Percentiles rank a stretch among this genome's conserved stretches.
Conservation (phyloP, 2,329 filamentous ascomycete species). For the Ampelomyces quisqualis region DNA sequence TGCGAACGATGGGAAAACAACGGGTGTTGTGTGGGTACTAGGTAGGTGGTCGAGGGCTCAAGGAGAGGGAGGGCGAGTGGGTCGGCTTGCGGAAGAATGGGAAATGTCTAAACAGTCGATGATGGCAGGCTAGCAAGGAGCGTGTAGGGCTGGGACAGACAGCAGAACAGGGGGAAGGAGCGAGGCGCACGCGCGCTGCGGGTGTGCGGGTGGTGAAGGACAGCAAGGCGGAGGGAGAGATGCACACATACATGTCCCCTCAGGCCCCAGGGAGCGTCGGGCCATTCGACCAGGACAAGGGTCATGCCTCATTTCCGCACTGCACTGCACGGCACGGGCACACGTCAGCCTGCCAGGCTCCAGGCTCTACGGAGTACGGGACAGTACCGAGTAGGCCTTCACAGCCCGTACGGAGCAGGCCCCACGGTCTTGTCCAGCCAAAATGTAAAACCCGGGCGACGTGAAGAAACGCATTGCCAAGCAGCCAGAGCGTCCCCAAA, state of each 20-base stretch:
- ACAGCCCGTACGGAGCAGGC: constrained; percentile 16
- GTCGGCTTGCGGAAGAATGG: constrained; percentile 19
- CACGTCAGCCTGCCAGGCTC: no score
- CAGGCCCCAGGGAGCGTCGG: constrained; percentile 14
- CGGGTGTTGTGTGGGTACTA: neutral
- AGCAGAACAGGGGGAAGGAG: constrained; percentile 16
- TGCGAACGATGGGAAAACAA: neutral
- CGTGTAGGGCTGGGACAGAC: constrained; percentile 20
- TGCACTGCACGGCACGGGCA: constrained; percentile 23
- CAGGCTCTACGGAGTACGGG: no score
- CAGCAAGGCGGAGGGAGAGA: neutral
- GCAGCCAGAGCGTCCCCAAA: no score
- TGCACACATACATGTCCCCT: no score
- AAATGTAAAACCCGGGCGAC: no score
- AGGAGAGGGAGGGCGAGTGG: constrained; percentile 1
- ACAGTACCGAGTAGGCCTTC: no score
- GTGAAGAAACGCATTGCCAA: no score
- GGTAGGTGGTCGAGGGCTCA: neutral
- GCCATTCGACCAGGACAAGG: constrained; percentile 20
- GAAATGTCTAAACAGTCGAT: constrained; percentile 19
- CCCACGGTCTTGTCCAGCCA: no score
- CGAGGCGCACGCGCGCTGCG: constrained; percentile 28
- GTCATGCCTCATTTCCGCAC: constrained; percentile 26
- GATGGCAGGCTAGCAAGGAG: constrained; percentile 25
- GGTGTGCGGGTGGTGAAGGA: constrained; percentile 17